Base-by-base conservation (phyloP, 305 asterid genomes). In the Rubia tinctorum region DNA sequence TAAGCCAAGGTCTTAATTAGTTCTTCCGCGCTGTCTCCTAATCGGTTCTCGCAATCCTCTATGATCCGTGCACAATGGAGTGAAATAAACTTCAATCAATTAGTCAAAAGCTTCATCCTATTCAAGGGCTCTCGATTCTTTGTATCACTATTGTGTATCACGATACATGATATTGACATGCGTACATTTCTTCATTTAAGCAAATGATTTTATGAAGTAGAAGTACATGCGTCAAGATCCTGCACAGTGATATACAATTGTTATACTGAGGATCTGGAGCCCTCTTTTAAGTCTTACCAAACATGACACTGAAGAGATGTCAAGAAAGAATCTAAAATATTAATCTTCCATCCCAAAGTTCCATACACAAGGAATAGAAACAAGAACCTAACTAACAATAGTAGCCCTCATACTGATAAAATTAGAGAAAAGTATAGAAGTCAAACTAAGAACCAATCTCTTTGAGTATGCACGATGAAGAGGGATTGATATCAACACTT, bases 1-100 rank as follows among this genome's bases (percentile, higher is more conserved):
- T 70, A 79, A 51, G 12, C 13, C 60, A 88, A 65, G 1, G 72
- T 56, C 75, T 86, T 88, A 14, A 85, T 77, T 67, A 90, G 71
- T 62, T 79, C 85, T 3, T 81, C 83, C 6, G 61, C 62, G 65
- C 74, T 79, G 2, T 85, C 92, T 23, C 85, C 91, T 74, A 81
- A 62, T n/a, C 91, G 92, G 0, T 59, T 5, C 1, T 85, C 93
- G 47, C 83, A 83, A 30, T 86, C 84, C 75, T 83, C 91, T 56
- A 89, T 71, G 53, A 93, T 84, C 98, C 90, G 84, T 4, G 59
- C 58, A 78, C 13, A 71, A 68, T 53, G 22, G 27, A 71, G 27
- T 5, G 18, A 18, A 18, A 56, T n/a, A 39, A 59, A 14, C 17
- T 67, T 55, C 55, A 69, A 17, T 69, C 22, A 11, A 23, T 20